These are phyloP conservation scores for Citrus hindsii DNA, from an alignment of 345 rosid genomes.

Conservation along the genomic window DNA sequence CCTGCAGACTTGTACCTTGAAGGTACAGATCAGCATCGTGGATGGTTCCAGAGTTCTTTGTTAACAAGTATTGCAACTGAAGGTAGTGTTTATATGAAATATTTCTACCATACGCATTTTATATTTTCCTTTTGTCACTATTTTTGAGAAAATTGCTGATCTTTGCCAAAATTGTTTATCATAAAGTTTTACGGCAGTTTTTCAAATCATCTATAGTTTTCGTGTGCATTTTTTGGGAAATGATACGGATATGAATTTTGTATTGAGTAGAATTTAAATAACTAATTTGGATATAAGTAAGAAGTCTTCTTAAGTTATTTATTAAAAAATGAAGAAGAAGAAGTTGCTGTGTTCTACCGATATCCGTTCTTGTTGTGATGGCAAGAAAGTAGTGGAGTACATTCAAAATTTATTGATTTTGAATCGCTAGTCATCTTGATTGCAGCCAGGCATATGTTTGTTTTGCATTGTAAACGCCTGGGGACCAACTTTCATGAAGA, in stretches of 20 bases:
- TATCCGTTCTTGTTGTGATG: background rate
- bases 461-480: background rate
- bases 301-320: background rate
- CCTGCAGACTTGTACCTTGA: constrained; percentile 95
- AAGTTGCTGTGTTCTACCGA: background rate
- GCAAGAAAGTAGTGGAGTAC: background rate
- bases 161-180: background rate
- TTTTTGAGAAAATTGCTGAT: background rate
- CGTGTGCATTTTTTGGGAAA: background rate
- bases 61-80: constrained; percentile 83
- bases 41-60: constrained; percentile 98
- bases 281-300: background rate
- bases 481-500: background rate
- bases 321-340: background rate
- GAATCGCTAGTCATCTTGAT: background rate
- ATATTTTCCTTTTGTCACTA: background rate
- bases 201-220: background rate
- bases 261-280: background rate
- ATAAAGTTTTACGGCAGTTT: background rate
- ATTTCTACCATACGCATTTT: background rate
- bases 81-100: constrained; percentile 39
- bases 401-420: constrained; percentile 2
- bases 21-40: constrained; percentile 98
- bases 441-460: constrained; percentile 1
- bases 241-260: background rate